Conservation (phyloP, 2,329 filamentous ascomycete species). For the Phialocephala sp. region DNA sequence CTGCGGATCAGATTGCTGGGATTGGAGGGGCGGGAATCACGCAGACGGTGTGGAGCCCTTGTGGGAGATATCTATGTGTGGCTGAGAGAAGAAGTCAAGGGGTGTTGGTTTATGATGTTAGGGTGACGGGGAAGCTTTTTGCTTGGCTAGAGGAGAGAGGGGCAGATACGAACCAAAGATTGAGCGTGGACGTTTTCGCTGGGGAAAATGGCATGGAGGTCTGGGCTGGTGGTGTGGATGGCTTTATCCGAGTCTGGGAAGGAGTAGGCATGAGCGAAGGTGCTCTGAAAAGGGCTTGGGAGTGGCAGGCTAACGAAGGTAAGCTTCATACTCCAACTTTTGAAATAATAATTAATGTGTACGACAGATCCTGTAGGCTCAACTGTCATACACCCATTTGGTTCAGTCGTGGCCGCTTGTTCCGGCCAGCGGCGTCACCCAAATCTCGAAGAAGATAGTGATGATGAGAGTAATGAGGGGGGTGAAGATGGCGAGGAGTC, state of each 20-base stretch:
- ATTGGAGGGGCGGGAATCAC: conserved; percentile 67
- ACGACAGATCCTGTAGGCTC: conserved; percentile 39
- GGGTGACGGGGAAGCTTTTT: conserved; percentile 62
- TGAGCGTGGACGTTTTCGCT: conserved; percentile 61
- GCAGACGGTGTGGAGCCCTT: conserved; percentile 66
- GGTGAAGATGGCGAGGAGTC: conserved; percentile 21
- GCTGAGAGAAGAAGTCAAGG: conserved; percentile 63
- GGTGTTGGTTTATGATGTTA: conserved; percentile 66
- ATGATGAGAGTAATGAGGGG: conserved; percentile 13
- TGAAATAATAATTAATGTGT: conserved; percentile 12
- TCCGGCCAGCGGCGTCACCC: conserved; percentile 40
- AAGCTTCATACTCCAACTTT: conserved; percentile 9
- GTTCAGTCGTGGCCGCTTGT: conserved; percentile 43
- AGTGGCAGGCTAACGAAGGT: conserved; percentile 44
- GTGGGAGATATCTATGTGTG: conserved; percentile 66
- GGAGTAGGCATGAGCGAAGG: conserved; percentile 57
- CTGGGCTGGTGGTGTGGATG: conserved; percentile 64
- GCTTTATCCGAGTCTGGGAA: conserved; percentile 64
- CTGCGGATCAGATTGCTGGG: conserved; percentile 55
- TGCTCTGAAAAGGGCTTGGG: conserved; percentile 35
- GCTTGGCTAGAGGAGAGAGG: conserved; percentile 57
- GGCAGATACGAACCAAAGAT: conserved; percentile 59
- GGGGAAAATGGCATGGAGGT: conserved; percentile 60
- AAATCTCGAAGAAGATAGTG: conserved; percentile 22
- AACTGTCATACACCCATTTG: conserved; percentile 41